These are phyloP conservation scores for Amylostereum chailletii DNA, from an alignment of 1,284 basidiomycete genomes.

Conservation along the genomic window DNA sequence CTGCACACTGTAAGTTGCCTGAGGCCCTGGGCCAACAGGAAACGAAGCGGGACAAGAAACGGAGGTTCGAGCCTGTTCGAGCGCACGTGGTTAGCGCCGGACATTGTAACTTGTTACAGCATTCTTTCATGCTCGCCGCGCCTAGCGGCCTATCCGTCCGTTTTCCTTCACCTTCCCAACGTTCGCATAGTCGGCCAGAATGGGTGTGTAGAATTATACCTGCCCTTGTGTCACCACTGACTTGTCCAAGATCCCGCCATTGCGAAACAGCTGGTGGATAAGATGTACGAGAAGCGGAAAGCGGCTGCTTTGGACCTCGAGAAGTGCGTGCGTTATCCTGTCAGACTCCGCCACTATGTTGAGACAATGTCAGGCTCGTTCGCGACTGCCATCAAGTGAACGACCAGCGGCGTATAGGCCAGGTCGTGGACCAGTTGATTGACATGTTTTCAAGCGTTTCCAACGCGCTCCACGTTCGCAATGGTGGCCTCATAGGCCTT, in stretches of 20 bases:
- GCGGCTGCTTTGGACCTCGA: slow-evolving; percentile 92
- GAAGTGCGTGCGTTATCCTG: slow-evolving; percentile 46
- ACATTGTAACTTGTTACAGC: no score
- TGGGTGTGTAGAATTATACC: no score
- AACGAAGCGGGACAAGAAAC: no score
- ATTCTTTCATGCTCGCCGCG: no score
- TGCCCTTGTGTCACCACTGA: no score
- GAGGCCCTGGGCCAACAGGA: no score
- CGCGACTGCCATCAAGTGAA: slow-evolving; percentile 79
- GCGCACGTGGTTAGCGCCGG: no score
- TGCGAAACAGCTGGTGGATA: slow-evolving; percentile 73
- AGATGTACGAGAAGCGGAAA: slow-evolving; percentile 94
- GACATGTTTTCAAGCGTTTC: slow-evolving; percentile 81
- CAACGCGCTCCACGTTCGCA: slow-evolving; percentile 83
- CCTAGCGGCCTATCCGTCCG: no score
- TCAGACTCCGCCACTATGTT: not conserved
- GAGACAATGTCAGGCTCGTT: slow-evolving; percentile 38
- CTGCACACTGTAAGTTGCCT: no score
- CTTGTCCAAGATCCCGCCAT: slow-evolving; percentile 45
- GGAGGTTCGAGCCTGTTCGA: no score
- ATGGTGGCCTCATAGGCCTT: slow-evolving; percentile 94
- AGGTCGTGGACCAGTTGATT: slow-evolving; percentile 92
- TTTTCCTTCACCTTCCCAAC: no score
- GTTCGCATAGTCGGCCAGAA: no score
- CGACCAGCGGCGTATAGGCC: slow-evolving; percentile 74